These are phyloP conservation scores for Kappamyces sp. DNA, from an alignment of 192 early-diverging fungal species.

Conservation along the genomic window DNA sequence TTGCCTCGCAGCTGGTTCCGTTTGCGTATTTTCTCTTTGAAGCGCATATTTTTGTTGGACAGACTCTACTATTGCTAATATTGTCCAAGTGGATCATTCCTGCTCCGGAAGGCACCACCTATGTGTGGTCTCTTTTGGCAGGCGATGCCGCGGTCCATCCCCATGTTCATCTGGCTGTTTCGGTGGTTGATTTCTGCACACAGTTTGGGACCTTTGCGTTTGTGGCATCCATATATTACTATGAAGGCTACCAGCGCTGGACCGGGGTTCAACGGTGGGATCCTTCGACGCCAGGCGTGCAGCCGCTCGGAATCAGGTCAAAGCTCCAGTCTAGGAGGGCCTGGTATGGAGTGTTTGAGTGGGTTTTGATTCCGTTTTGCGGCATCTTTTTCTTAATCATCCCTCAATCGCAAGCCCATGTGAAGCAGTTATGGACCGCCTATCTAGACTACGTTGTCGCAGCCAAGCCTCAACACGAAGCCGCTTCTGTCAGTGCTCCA, in stretches of 20 bases:
- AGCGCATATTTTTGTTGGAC: constrained; percentile 34
- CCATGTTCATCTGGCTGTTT: constrained; percentile 21
- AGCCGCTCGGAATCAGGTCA: constrained; percentile 26
- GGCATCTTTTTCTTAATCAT: constrained; percentile 25
- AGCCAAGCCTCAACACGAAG: constrained; percentile 24
- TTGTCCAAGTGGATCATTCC: constrained; percentile 23
- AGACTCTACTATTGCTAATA: constrained; percentile 25
- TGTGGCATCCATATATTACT: constrained; percentile 23
- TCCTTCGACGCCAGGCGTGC: constrained; percentile 21
- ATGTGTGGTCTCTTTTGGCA: constrained; percentile 22
- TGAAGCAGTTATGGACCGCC: constrained; percentile 29
- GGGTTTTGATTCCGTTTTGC: constrained; percentile 23
- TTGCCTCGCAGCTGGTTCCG: too few species aligned
- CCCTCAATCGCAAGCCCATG: constrained; percentile 28
- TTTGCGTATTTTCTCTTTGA: constrained; percentile 23
- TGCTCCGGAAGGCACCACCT: constrained; percentile 3
- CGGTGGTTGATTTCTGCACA: constrained; percentile 27
- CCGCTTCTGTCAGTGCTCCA: neutral
- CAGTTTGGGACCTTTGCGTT: constrained; percentile 16
- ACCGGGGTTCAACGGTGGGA: constrained; percentile 33
- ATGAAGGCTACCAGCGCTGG: constrained; percentile 38
- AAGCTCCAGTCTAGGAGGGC: constrained; percentile 16
- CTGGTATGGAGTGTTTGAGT: constrained; percentile 25
- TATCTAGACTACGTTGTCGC: constrained; percentile 27
- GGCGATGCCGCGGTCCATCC: constrained; percentile 26